Base-by-base conservation (phyloP, 31 red algal genomes). In the Asparagopsis taxiformis region DNA sequence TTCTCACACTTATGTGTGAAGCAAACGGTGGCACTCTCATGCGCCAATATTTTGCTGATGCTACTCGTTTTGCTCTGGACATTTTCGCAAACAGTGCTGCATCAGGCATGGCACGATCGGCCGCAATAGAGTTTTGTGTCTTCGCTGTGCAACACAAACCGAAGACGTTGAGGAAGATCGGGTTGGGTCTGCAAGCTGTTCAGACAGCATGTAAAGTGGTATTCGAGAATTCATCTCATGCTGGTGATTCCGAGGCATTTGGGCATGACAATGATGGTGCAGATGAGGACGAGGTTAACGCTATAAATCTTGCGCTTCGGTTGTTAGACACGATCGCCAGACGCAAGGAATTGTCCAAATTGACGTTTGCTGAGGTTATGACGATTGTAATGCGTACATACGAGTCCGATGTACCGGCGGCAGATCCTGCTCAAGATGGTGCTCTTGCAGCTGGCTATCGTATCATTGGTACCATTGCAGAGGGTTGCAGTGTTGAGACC, bases 331-430 rank as follows among this genome's bases (percentile, higher is more conserved):
- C 74, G 20, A 28, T 65, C 22, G 55, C 74, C 5, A 49, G 35
- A 6, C 55, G 74, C 24, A 25, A 24, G 20, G 74, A 78, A n/a
- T 48, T 78, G 35, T 25, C 43, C 26, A n/a, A 31, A 1, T 3
- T 65, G n/a, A 39, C 51, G 5, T 78, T 78, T 31, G 11, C 38
- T 9, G 23, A 78, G 36, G 74, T 78, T 32, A 78, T 78, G 58
- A 30, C 33, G 6, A 25, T 52, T 46, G 34, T 64, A 16, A 16
- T 13, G 11, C 38, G 25, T 16, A 29, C 72, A 46, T 77, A 53
- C 46, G 26, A 77, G 9, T 26, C 9, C n/a, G n/a, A n/a, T n/a
- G n/a, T n/a, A n/a, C n/a, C n/a, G n/a, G n/a, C n/a, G 16, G 0
- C 3, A 32, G 17, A 53, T 30, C 4, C 2, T 21, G 29, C 4